These are phyloP conservation scores for Cubamyces sp. DNA, from an alignment of 768 basidiomycete species.

Conservation along the genomic window DNA sequence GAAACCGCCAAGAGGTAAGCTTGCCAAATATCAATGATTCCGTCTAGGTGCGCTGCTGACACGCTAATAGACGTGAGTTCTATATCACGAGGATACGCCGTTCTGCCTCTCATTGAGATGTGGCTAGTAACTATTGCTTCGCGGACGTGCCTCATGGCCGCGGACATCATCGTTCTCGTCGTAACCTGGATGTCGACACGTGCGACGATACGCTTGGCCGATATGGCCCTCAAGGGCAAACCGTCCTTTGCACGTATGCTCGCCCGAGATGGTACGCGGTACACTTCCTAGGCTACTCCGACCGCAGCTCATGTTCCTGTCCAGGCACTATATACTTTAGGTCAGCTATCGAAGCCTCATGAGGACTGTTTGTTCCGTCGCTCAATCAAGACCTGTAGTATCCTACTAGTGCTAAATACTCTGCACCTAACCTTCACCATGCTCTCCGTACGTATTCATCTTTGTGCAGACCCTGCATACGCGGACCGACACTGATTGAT, in stretches of 20 bases:
- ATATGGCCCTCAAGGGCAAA: not conserved
- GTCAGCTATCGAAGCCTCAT: not conserved
- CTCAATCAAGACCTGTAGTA: not conserved
- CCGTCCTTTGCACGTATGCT: slow-evolving; percentile 2
- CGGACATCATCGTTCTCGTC: slow-evolving; percentile 12
- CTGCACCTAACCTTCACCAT: slow-evolving; percentile 15
- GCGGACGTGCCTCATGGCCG: slow-evolving; percentile 9
- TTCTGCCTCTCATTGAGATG: not conserved
- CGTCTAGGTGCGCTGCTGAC: not conserved
- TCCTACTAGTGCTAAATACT: slow-evolving; percentile 4
- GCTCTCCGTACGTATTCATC: not conserved
- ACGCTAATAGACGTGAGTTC: not conserved
- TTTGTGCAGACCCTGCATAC: too few relatives aligned
- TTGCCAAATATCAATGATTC: too few relatives aligned
- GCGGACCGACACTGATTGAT: not conserved
- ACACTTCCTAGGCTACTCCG: too few relatives aligned
- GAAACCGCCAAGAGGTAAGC: slow-evolving; percentile 6
- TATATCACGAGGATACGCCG: too few relatives aligned
- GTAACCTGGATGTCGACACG: slow-evolving; percentile 13
- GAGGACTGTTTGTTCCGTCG: too few relatives aligned
- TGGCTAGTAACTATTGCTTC: slow-evolving; percentile 8
- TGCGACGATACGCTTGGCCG: not conserved
- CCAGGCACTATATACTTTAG: slow-evolving; percentile 14
- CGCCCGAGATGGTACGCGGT: slow-evolving; percentile 3
- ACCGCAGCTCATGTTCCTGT: not conserved